Conservation (phyloP, 2,329 filamentous ascomycete species). For the Geosmithia flava region DNA sequence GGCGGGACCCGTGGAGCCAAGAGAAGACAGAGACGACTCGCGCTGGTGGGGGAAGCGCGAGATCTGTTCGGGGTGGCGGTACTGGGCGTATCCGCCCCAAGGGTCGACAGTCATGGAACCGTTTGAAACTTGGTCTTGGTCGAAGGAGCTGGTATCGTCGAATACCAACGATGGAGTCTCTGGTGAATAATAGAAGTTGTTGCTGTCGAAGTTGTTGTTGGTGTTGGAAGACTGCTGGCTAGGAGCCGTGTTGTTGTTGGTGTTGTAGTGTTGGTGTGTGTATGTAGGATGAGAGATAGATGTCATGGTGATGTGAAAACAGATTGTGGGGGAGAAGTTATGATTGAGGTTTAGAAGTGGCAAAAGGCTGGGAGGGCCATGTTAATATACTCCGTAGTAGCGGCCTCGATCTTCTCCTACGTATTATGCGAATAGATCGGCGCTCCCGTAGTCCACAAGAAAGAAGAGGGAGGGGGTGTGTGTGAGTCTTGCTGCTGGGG, state of each 20-base stretch:
- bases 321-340: neutral
- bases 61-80: slow-evolving; percentile 18
- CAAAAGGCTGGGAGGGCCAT: neutral
- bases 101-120: slow-evolving; percentile 28
- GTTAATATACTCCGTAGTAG: slow-evolving; percentile 1
- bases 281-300: slow-evolving; percentile 2
- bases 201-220: neutral
- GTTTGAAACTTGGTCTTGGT: slow-evolving; percentile 3
- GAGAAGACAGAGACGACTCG: slow-evolving; percentile 48
- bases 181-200: neutral
- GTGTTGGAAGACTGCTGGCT: neutral
- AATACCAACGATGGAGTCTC: neutral
- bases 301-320: slow-evolving; percentile 1
- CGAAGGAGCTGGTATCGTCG: slow-evolving; percentile 2
- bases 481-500: neutral
- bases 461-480: neutral
- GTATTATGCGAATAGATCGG: neutral
- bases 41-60: slow-evolving; percentile 38
- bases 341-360: neutral
- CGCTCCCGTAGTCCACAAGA: neutral
- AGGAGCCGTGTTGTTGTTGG: neutral
- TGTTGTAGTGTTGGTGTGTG: neutral
- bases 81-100: slow-evolving; percentile 24
- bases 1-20: slow-evolving; percentile 46
- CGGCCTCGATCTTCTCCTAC: neutral